Conservation (phyloP, 2,329 filamentous ascomycete species). For the Tolypocladium cylindrosporum region DNA sequence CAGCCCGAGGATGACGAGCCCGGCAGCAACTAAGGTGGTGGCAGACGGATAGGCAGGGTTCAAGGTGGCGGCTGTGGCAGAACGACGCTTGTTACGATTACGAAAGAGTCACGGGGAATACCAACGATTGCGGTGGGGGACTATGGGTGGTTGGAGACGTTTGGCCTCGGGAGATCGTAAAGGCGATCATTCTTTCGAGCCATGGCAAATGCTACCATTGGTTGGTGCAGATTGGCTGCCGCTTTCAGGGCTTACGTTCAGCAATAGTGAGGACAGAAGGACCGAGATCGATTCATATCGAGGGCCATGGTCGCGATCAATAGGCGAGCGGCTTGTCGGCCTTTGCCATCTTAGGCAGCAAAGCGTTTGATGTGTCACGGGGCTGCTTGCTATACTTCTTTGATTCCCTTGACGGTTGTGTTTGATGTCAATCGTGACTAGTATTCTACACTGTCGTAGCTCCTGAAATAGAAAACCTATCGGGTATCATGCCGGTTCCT, state of each 20-base stretch:
- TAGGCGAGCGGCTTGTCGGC: background rate
- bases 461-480: background rate
- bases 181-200: background rate
- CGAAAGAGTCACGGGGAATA: slow-evolving; percentile 6
- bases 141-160: background rate
- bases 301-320: background rate
- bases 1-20: slow-evolving; percentile 79
- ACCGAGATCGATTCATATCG: background rate
- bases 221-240: background rate
- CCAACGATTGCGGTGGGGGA: background rate
- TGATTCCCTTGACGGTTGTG: background rate
- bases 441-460: background rate
- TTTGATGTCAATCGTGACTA: background rate
- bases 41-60: background rate
- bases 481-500: slow-evolving; percentile 1
- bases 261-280: background rate
- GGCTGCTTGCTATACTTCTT: background rate
- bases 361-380: background rate
- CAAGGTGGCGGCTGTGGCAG: background rate
- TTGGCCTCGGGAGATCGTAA: background rate
- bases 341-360: background rate
- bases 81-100: slow-evolving; percentile 17
- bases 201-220: background rate
- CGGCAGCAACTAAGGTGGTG: slow-evolving; percentile 27
- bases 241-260: background rate